Conservation (phyloP, 2,329 filamentous ascomycete genomes). For the Ascochyta rabiei region DNA sequence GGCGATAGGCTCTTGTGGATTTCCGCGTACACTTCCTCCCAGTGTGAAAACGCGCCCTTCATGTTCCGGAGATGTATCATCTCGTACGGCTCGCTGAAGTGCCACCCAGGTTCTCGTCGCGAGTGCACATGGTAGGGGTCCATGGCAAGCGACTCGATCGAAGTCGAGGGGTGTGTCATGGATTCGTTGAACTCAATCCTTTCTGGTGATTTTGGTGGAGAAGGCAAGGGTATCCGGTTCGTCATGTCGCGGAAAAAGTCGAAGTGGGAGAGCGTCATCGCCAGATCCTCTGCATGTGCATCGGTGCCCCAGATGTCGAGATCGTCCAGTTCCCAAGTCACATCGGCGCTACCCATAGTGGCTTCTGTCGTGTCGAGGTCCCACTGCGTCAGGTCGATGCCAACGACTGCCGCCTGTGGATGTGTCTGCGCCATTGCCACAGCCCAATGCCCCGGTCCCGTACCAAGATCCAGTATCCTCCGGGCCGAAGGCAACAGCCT, state of each 20-base stretch:
- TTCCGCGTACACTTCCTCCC: conserved; percentile 54
- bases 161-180: conserved; percentile 22
- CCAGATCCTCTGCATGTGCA: conserved; percentile 34
- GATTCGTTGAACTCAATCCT: neutral
- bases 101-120: conserved; percentile 48
- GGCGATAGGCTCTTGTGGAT: conserved; percentile 53
- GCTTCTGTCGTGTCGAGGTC: conserved; percentile 57
- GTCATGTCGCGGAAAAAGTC: conserved; percentile 33
- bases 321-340: conserved; percentile 48
- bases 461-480: conserved; percentile 52
- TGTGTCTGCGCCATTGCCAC: conserved; percentile 54
- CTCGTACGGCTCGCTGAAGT: conserved; percentile 57
- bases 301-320: conserved; percentile 45
- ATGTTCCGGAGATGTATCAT: conserved; percentile 57
- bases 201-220: conserved; percentile 16
- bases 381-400: conserved; percentile 57
- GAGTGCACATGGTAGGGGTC: conserved; percentile 31
- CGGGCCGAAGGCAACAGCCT: conserved; percentile 30
- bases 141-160: conserved; percentile 28
- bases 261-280: conserved; percentile 27
- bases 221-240: conserved; percentile 28
- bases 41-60: conserved; percentile 55
- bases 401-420: conserved; percentile 56
- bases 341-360: conserved; percentile 32
- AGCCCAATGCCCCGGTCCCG: conserved; percentile 59